These are phyloP conservation scores for Phialocephala subalpina DNA, from an alignment of 2,329 filamentous ascomycete genomes.

Conservation along the genomic window DNA sequence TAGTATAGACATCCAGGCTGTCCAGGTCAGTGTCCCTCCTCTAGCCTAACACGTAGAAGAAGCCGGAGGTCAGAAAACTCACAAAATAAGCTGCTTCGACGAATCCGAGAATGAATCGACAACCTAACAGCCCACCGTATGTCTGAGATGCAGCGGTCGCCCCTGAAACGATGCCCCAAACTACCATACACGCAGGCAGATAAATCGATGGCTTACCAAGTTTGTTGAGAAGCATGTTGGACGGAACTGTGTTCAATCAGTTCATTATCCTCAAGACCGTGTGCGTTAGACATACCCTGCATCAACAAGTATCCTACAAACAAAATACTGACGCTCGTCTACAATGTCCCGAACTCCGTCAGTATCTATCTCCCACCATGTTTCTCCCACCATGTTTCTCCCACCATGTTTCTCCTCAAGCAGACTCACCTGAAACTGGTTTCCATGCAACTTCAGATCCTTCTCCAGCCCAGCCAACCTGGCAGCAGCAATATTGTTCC, in stretches of 20 bases:
- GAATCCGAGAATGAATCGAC: slow-evolving; percentile 59
- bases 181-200: slow-evolving; percentile 55
- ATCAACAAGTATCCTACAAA: slow-evolving; percentile 50
- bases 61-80: slow-evolving; percentile 17
- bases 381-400: too few relatives aligned
- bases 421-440: slow-evolving; percentile 49
- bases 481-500: slow-evolving; percentile 64
- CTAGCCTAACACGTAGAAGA: background rate
- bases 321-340: slow-evolving; percentile 49
- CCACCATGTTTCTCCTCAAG: too few relatives aligned
- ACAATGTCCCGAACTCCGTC: background rate
- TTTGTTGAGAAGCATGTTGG: slow-evolving; percentile 57
- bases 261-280: background rate
- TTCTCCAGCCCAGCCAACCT: slow-evolving; percentile 57
- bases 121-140: slow-evolving; percentile 54
- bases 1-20: slow-evolving; percentile 68
- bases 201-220: slow-evolving; percentile 58
- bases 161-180: slow-evolving; percentile 59
- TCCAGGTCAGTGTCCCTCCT: slow-evolving; percentile 13
- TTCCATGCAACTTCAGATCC: slow-evolving; percentile 50
- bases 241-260: slow-evolving; percentile 46
- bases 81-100: slow-evolving; percentile 65
- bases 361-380: background rate
- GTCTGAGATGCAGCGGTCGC: slow-evolving; percentile 56
- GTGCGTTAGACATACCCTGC: slow-evolving; percentile 42